Percentiles rank a stretch among this genome's conserved stretches.
phyloP scores from a whole-genome alignment of 1,284 basidiomycete genomes.

The Athelia psychrophila region DNA sequence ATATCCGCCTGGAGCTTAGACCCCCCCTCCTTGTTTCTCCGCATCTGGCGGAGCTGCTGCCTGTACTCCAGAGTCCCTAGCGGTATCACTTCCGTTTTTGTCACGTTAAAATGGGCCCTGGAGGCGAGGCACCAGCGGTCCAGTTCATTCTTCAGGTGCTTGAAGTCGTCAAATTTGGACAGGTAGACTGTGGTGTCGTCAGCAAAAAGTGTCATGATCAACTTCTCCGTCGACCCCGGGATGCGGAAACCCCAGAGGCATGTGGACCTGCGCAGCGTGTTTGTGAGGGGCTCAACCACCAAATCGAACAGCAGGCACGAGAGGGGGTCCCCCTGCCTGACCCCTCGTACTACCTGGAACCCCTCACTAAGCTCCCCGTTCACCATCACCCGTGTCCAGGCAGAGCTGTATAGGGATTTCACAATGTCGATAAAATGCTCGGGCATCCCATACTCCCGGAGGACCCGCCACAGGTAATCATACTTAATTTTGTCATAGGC shows the following conservation, averaged over 20 bases:
- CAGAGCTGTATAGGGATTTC: background rate
- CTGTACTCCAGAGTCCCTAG: slow-evolving; percentile 5
- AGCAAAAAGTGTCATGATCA: slow-evolving; percentile 13
- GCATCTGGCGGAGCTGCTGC: background rate
- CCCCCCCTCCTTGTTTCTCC: background rate
- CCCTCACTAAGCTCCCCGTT: background rate
- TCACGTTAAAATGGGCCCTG: slow-evolving; percentile 17
- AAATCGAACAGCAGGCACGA: background rate
- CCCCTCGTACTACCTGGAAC: background rate
- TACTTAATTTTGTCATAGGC: slow-evolving; percentile 8
- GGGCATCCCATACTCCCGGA: slow-evolving; percentile 2
- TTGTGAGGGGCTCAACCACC: slow-evolving; percentile 7
- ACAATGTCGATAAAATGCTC: background rate
- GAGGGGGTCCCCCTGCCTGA: slow-evolving; percentile 1
- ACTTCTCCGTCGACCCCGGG: slow-evolving; percentile 1
- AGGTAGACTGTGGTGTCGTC: slow-evolving; percentile 12
- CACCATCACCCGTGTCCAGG: background rate
- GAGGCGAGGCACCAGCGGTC: slow-evolving; percentile 17
- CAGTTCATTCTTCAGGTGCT: slow-evolving; percentile 9
- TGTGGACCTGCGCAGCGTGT: slow-evolving; percentile 2
- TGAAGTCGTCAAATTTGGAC: slow-evolving; percentile 3
- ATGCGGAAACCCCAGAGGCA: slow-evolving; percentile 7
- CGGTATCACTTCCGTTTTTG: slow-evolving; percentile 18
- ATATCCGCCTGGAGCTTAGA: background rate
- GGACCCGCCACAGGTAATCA: background rate